Evolutionary conservation across 306 rosid genomes (phyloP).

Genomic region (Cucurbita moschata): DNA sequence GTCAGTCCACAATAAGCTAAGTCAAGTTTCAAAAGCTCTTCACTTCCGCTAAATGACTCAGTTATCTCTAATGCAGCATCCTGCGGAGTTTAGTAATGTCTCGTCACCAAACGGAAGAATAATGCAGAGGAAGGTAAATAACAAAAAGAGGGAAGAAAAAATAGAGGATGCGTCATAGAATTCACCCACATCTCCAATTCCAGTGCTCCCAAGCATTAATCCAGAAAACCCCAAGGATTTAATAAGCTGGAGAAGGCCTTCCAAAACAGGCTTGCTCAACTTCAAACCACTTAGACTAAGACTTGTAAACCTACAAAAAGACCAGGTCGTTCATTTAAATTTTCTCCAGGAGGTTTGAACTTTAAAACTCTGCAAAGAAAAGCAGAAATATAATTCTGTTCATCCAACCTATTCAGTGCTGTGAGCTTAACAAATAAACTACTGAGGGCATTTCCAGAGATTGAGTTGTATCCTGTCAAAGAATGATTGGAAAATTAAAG

Average conservation of each 20-base stretch:
- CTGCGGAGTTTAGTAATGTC: conserved; percentile 28
- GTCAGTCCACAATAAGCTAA: conserved; percentile 61
- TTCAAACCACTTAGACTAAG: conserved; percentile 67
- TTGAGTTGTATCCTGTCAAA: conserved; percentile 55
- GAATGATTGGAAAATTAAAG: conserved; percentile 9
- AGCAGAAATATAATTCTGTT: neutral
- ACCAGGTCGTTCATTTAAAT: neutral
- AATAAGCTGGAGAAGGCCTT: conserved; percentile 55
- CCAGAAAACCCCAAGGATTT: conserved; percentile 44
- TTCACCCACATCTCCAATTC: conserved; percentile 73
- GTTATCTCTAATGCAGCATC: conserved; percentile 45
- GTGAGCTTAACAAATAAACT: conserved; percentile 64
- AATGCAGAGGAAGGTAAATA: neutral
- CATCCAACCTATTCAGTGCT: conserved; percentile 47
- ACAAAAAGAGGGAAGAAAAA: neutral
- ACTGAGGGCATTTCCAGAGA: conserved; percentile 47
- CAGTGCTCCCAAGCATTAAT: conserved; percentile 57
- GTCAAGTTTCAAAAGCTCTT: conserved; percentile 65
- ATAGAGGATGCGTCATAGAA: neutral
- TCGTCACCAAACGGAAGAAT: neutral
- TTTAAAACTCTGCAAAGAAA: neutral
- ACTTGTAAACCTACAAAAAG: conserved; percentile 53
- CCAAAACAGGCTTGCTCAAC: conserved; percentile 60
- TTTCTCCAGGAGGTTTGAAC: conserved; percentile 2
- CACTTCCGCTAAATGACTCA: conserved; percentile 32